Evolutionary conservation across 129 eudicot species (phyloP).

Genomic region (Flaveria bidentis): DNA sequence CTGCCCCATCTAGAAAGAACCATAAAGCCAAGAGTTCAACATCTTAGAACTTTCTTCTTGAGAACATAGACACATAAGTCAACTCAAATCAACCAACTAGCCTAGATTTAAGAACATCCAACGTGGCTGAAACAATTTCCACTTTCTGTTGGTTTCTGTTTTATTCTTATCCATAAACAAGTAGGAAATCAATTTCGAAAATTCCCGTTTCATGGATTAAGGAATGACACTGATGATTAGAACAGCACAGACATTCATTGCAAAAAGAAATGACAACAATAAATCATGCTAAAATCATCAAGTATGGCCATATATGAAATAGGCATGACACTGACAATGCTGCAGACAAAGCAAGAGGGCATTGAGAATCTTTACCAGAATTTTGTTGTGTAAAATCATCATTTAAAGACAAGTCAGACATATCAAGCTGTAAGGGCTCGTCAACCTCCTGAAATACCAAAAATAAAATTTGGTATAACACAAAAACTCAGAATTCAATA

Average conservation of each 20-base stretch:
- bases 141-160: slow-evolving; percentile 1
- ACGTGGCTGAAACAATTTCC: background rate
- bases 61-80: slow-evolving; percentile 1
- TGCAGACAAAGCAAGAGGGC: background rate
- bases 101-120: slow-evolving; percentile 5
- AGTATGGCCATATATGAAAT: background rate
- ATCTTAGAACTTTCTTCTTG: background rate
- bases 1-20: background rate
- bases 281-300: too few species aligned
- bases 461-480: slow-evolving; percentile 6
- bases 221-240: background rate
- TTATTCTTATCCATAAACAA: background rate
- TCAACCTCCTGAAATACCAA: slow-evolving; percentile 75
- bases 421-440: slow-evolving; percentile 89
- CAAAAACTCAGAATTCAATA: background rate
- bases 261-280: background rate
- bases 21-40: slow-evolving; percentile 9
- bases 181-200: background rate
- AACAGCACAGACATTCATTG: background rate
- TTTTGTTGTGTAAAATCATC: slow-evolving; percentile 64
- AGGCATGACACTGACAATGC: background rate
- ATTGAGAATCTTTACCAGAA: slow-evolving; percentile 48
- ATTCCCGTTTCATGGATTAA: slow-evolving; percentile 13
- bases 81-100: background rate
- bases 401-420: slow-evolving; percentile 69